Conservation (phyloP, 208 protist species). For the Leishmania mexicana region DNA sequence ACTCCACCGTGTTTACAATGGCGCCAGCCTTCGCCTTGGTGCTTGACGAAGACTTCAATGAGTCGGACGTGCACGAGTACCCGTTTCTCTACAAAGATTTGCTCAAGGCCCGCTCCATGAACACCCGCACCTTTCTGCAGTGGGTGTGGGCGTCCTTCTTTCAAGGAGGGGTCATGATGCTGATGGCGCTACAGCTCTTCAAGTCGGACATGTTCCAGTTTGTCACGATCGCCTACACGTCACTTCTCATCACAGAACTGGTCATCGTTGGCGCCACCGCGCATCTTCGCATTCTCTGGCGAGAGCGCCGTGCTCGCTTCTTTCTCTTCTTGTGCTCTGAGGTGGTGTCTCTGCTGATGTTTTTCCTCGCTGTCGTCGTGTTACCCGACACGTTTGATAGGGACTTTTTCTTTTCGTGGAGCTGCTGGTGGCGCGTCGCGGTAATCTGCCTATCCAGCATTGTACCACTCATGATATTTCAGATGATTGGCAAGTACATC, state of each 20-base stretch:
- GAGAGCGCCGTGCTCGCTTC: conserved; percentile 68
- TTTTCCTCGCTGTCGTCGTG: conserved; percentile 92
- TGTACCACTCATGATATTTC: conserved; percentile 56
- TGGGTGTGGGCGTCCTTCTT: conserved; percentile 89
- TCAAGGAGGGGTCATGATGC: conserved; percentile 97
- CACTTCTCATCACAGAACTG: conserved; percentile 97
- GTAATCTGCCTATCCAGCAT: conserved; percentile 83
- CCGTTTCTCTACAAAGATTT: conserved; percentile 98
- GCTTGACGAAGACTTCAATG: conserved; percentile 96
- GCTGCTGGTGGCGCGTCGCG: conserved; percentile 88
- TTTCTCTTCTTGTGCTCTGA: conserved; percentile 89
- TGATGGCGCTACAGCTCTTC: conserved; percentile 95
- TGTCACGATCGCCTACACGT: conserved; percentile 97
- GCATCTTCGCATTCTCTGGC: conserved; percentile 88
- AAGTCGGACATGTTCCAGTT: conserved; percentile 95
- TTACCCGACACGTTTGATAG: conserved; percentile 94
- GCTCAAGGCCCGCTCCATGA: conserved; percentile 94
- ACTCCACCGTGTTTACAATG: conserved; percentile 98
- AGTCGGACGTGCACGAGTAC: conserved; percentile 93
- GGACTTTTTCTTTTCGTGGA: conserved; percentile 92
- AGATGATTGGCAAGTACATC: conserved; percentile 50
- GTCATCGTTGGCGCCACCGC: conserved; percentile 95
- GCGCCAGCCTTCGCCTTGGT: conserved; percentile 98
- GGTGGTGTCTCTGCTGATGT: conserved; percentile 88
- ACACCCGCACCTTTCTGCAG: conserved; percentile 81